Conservation (phyloP, 2,329 filamentous ascomycete genomes). For the Stemphylium lycopersici region DNA sequence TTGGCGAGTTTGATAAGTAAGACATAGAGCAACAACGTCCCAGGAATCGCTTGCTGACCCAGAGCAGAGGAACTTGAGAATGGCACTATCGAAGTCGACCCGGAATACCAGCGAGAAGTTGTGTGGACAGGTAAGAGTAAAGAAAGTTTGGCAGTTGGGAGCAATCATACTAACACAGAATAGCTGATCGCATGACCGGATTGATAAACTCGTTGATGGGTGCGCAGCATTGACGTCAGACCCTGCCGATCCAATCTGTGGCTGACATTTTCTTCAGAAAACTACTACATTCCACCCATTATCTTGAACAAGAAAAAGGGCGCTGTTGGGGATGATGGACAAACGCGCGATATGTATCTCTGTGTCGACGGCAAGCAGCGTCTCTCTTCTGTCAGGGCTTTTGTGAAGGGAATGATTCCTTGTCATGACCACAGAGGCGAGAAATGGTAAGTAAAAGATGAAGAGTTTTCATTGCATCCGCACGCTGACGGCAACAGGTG, state of each 20-base stretch:
- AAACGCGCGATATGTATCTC: conserved; percentile 20
- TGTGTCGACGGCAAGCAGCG: conserved; percentile 53
- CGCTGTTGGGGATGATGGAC: conserved; percentile 13
- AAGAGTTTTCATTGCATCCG: neutral
- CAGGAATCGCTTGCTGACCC: conserved; percentile 5
- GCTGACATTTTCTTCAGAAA: conserved; percentile 28
- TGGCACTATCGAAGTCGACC: conserved; percentile 49
- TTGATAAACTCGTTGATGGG: conserved; percentile 47
- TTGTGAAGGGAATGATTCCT: conserved; percentile 54
- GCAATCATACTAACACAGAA: conserved; percentile 2
- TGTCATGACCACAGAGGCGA: conserved; percentile 50
- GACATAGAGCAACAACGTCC: neutral
- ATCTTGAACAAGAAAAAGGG: conserved; percentile 52
- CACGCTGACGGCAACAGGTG: conserved; percentile 28
- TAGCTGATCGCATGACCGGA: conserved; percentile 43
- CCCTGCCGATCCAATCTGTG: neutral
- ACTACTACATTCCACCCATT: conserved; percentile 55
- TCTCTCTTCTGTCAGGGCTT: conserved; percentile 53
- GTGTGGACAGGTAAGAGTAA: conserved; percentile 49
- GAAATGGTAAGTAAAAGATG: conserved; percentile 49
- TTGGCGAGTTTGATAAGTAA: conserved; percentile 36
- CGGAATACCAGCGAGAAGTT: conserved; percentile 56
- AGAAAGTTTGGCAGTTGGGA: neutral
- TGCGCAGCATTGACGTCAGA: conserved; percentile 6
- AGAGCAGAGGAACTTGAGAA: conserved; percentile 28